A percentile compares a stretch with the other conserved stretches of the same genome.
These are phyloP conservation scores for Tetragonia tetragonoides DNA, from an alignment of 148 eudicot genomes.

Conservation along the genomic window DNA sequence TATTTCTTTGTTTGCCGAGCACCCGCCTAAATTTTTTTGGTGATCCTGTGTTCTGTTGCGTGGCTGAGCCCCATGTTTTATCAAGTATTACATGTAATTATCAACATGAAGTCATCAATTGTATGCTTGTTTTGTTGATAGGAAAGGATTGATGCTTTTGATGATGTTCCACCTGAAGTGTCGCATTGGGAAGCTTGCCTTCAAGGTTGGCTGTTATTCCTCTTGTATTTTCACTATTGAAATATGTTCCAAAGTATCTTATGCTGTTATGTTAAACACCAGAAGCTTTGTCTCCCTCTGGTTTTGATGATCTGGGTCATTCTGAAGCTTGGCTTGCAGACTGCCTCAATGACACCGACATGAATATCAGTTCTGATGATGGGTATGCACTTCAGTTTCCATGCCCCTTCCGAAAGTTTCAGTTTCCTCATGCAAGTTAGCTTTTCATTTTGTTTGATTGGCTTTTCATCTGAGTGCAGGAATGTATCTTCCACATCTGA, in stretches of 20 bases:
- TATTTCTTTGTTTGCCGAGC: too few relatives aligned
- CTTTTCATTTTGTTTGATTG: neutral
- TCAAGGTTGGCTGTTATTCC: constrained; percentile 49
- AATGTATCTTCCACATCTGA: constrained; percentile 41
- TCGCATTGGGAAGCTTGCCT: constrained; percentile 65
- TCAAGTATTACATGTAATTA: neutral
- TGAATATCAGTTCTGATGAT: constrained; percentile 60
- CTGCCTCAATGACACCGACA: constrained; percentile 70
- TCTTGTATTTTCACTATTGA: neutral
- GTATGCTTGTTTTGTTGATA: constrained; percentile 23
- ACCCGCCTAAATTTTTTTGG: neutral
- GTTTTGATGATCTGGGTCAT: constrained; percentile 55
- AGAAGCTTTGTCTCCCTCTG: constrained; percentile 50
- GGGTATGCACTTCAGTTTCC: constrained; percentile 35
- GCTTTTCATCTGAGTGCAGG: constrained; percentile 28
- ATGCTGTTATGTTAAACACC: constrained; percentile 17
- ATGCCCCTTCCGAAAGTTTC: neutral
- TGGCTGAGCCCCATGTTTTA: neutral
- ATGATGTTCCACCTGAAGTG: constrained; percentile 50
- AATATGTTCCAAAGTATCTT: neutral
- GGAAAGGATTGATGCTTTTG: constrained; percentile 60
- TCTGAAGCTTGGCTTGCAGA: constrained; percentile 88
- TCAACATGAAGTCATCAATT: neutral
- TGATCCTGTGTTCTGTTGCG: neutral
- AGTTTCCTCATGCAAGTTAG: neutral